phyloP scores from a whole-genome alignment of 2,329 filamentous ascomycete genomes.

The Tolypocladium tundrense region DNA sequence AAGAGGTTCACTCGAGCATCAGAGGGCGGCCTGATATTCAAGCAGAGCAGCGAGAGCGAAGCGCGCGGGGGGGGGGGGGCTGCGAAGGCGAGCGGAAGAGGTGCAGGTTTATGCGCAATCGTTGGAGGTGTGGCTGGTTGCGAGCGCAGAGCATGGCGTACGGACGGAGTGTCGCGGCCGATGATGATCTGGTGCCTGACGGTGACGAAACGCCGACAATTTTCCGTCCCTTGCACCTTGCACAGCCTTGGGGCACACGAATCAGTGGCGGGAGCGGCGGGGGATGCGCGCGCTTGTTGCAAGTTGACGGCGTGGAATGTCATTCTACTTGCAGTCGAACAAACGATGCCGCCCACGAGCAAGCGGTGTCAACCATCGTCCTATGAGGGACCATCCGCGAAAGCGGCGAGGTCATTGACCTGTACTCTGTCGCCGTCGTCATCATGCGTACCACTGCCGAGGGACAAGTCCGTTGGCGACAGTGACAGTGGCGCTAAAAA shows the following conservation, averaged over 20 bases:
- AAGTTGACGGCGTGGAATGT: not conserved
- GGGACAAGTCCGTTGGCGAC: not conserved
- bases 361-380: not conserved
- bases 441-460: not conserved
- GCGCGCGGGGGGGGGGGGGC: not conserved
- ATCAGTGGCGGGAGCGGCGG: constrained; percentile 14
- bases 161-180: constrained; percentile 1
- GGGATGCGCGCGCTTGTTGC: constrained; percentile 1
- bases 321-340: not conserved
- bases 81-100: not conserved
- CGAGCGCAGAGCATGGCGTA: constrained; percentile 4
- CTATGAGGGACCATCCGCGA: not conserved
- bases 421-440: not conserved
- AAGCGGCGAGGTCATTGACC: not conserved
- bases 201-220: constrained; percentile 24
- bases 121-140: not conserved
- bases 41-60: not conserved
- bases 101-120: not conserved
- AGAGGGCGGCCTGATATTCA: constrained; percentile 7
- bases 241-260: constrained; percentile 17
- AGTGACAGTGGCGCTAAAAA: not conserved
- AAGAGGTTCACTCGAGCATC: constrained; percentile 15
- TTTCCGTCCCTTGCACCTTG: constrained; percentile 19
- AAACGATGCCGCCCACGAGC: not conserved
- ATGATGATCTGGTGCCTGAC: constrained; percentile 17